phyloP scores from a whole-genome alignment of 2,329 filamentous ascomycete genomes.

The Delphinella strobiligena region DNA sequence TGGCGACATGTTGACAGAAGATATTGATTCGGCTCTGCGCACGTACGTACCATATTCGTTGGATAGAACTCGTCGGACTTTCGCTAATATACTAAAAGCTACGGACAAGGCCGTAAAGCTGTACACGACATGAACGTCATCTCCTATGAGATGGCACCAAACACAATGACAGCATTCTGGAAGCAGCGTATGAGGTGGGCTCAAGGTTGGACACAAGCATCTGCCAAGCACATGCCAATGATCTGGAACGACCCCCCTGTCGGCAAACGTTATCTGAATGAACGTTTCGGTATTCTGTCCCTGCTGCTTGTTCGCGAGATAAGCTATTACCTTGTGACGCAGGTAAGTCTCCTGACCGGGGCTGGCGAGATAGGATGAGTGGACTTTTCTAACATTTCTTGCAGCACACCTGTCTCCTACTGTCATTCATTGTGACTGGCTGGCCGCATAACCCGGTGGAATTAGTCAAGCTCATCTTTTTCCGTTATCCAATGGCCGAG shows the following conservation, averaged over 20 bases:
- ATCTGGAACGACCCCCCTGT: slow-evolving; percentile 29
- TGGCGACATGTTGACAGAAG: slow-evolving; percentile 37
- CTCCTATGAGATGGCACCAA: slow-evolving; percentile 38
- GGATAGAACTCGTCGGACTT: no score
- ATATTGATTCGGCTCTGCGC: slow-evolving; percentile 38
- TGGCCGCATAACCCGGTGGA: slow-evolving; percentile 28
- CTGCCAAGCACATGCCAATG: slow-evolving; percentile 30
- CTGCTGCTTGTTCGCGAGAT: slow-evolving; percentile 34
- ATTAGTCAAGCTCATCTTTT: slow-evolving; percentile 32
- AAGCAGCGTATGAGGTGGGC: slow-evolving; percentile 39
- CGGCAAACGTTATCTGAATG: slow-evolving; percentile 24
- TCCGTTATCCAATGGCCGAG: slow-evolving; percentile 35
- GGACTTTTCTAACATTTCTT: not conserved
- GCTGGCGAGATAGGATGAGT: not conserved
- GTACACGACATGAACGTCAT: slow-evolving; percentile 38
- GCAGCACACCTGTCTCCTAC: slow-evolving; percentile 31
- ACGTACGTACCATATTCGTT: no score
- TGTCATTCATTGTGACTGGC: slow-evolving; percentile 33
- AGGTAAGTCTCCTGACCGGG: slow-evolving; percentile 11
- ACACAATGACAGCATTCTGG: slow-evolving; percentile 33
- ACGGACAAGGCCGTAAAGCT: slow-evolving; percentile 30
- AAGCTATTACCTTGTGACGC: slow-evolving; percentile 38
- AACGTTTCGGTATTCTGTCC: slow-evolving; percentile 34
- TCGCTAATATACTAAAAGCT: no score
- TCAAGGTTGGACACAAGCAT: slow-evolving; percentile 39